Evolutionary conservation across 192 early-diverging fungal species (phyloP), one percentile per base, ranked within the genome.

Genomic region (Gorgonomyces haynaldii): DNA sequence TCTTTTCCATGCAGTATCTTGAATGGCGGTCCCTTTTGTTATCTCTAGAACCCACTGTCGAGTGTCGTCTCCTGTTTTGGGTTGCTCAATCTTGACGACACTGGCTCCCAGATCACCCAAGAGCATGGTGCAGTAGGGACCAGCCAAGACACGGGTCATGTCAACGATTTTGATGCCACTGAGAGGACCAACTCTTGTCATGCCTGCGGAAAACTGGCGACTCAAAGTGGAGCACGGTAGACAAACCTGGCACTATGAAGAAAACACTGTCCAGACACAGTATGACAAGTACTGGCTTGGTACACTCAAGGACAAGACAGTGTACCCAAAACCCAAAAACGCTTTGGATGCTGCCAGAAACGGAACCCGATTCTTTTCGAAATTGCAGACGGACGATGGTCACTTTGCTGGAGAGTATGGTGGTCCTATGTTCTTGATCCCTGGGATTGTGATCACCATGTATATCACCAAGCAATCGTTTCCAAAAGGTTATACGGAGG

Each of bases 401-500:
- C 91, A 95, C 69, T 98, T 86, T 82, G 83, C 85, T 1, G 92
- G 91, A 31, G 86, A 90, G 45, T 96, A 95, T 67, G 92, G 89
- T 50, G 95, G 95, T 1, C 95, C 95, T 27, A 84, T 96, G 83
- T 98, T 98, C 68, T 61, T 96, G 32, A 78, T 91, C 23, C 91
- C 91, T 12, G 95, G 95, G 20, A 50, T 96, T 0, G 77, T 89
- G 19, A 88, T 98, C 44, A 63, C 81, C 36, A 82, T 86, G 69
- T 90, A 95, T 59, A 81, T 95, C 49, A 89, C 88, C 0, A 76
- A 80, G 17, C 56, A 78, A 3, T 56, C 66, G 35, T 72, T 87
- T 26, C 78, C 72, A 12, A 68, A 84, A 3, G 69, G 70, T 19
- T 75, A 78, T 52, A 50, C 61, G 21, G 67, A 74, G 2, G 95